Evolutionary conservation across 2,329 filamentous ascomycete genomes (phyloP).

Genomic region (Phyllosticta citrichinensis): DNA sequence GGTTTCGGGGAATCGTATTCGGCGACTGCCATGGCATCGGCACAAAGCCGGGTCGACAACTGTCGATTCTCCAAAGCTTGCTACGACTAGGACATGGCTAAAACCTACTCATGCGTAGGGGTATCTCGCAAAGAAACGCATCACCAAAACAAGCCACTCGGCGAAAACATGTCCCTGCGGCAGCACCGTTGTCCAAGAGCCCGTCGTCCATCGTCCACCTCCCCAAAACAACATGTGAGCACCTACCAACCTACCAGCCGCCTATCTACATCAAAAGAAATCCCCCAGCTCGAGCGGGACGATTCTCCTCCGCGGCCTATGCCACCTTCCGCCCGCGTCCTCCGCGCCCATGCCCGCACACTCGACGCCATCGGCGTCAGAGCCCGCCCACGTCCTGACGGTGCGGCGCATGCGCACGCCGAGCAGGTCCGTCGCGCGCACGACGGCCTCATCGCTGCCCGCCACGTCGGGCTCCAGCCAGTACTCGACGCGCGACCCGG

Average conservation of each 20-base stretch:
- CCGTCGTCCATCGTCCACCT: too few species aligned
- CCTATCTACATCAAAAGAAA: conserved; percentile 10
- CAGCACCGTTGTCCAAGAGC: too few species aligned
- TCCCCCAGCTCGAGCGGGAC: conserved; percentile 6
- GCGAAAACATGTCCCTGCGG: too few species aligned
- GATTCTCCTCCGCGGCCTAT: conserved; percentile 17
- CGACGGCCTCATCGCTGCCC: conserved; percentile 41
- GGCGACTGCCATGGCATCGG: too few species aligned
- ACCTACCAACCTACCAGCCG: background rate
- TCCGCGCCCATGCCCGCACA: background rate
- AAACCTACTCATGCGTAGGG: background rate
- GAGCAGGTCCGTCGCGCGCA: conserved; percentile 43
- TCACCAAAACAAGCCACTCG: background rate
- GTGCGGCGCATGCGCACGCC: conserved; percentile 19
- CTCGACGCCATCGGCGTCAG: background rate
- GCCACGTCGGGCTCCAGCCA: conserved; percentile 45
- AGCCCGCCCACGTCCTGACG: conserved; percentile 5
- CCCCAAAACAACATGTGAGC: too few species aligned
- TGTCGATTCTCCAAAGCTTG: too few species aligned
- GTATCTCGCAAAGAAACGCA: background rate
- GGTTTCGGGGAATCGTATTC: too few species aligned
- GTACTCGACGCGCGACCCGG: conserved; percentile 52
- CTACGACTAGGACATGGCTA: background rate
- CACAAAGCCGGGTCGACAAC: too few species aligned
- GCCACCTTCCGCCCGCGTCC: conserved; percentile 14